Evolutionary conservation across 805 yeast species (phyloP), one percentile per base, ranked within the genome.

Genomic region (Candida qinlingensis): DNA sequence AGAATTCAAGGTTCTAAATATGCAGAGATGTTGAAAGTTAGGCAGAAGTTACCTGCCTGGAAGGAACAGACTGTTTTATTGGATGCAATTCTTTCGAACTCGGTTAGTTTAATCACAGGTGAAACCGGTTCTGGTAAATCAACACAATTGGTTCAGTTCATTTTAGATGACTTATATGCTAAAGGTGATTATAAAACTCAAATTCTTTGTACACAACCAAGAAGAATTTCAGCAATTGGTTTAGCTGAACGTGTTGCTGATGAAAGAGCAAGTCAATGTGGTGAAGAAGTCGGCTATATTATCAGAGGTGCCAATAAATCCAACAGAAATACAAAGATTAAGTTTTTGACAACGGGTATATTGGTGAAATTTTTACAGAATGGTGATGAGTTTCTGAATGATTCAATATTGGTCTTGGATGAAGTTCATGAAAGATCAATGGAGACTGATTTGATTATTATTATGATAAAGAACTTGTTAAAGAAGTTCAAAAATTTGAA

Each of bases 61-160:
- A 63, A 70, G 11, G 85, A 83, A 60, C 74, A 71, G 46, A 66
- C 75, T 0, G 72, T 77, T 6, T 72, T 92, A 37, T 73, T 87
- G 2, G 57, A 76, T 0, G 67, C 81, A 4, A 79, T 92, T 4
- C 71, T 73, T 30, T 51, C 70, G 0, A 77, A 86, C 60, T 79
- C 79, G 53, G 85, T 89, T 5, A 81, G 87, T 7, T 68, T 92
- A 34, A 77, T 92, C 36, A 92, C 98, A 2, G 99, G 98, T 63
- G 99, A 94, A 64, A 92, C 98, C 0, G 98, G 98, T 57, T 91
- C 97, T 1, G 98, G 98, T 56, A 92, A 92, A 61, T 88, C 97
- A 1, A 92, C 99, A 0, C 99, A 92, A 63, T 80, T 88, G 5
- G 96, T 89, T 6, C 99, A 92, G 63, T 92, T 90, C 56, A 71